Conservation (phyloP, 1,139 yeast species). For the Suhomyces choctaworum region DNA sequence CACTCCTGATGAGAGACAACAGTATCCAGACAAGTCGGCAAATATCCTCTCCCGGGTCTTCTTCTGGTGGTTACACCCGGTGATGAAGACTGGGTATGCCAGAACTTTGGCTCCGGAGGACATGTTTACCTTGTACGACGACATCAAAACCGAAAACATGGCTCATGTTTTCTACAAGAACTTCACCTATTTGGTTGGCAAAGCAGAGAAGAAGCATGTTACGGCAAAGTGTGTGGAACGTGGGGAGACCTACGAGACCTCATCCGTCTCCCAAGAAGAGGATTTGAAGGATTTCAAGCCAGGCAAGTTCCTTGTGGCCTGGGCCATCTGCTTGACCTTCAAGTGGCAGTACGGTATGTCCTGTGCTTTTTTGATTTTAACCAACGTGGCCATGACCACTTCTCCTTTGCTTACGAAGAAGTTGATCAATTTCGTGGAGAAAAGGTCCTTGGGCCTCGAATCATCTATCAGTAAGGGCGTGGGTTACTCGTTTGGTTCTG, state of each 20-base stretch:
- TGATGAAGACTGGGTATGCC: constrained; percentile 51
- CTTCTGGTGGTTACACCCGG: constrained; percentile 53
- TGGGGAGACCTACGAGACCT: constrained; percentile 25
- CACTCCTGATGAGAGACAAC: constrained; percentile 38
- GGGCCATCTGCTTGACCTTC: constrained; percentile 31
- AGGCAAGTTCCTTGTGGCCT: constrained; percentile 18
- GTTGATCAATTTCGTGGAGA: constrained; percentile 43
- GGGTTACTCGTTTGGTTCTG: constrained; percentile 30
- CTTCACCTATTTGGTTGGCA: constrained; percentile 23
- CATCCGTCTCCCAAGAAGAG: constrained; percentile 21
- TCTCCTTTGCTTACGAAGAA: constrained; percentile 40
- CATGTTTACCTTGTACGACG: constrained; percentile 41
- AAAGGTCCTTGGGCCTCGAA: constrained; percentile 25
- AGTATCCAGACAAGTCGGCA: constrained; percentile 35
- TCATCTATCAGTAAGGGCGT: constrained; percentile 31
- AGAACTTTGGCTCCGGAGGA: constrained; percentile 51
- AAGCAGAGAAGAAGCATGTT: constrained; percentile 23
- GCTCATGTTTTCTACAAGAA: constrained; percentile 29
- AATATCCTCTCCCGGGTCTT: constrained; percentile 41
- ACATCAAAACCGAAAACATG: constrained; percentile 38
- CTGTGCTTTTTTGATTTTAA: constrained; percentile 20
- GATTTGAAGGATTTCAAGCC: constrained; percentile 26
- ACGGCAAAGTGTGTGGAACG: constrained; percentile 25
- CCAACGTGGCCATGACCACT: constrained; percentile 22
- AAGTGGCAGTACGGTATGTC: constrained; percentile 27